phyloP scores from a whole-genome alignment of 2,329 filamentous ascomycete species.

The Aspergillus alliaceus region DNA sequence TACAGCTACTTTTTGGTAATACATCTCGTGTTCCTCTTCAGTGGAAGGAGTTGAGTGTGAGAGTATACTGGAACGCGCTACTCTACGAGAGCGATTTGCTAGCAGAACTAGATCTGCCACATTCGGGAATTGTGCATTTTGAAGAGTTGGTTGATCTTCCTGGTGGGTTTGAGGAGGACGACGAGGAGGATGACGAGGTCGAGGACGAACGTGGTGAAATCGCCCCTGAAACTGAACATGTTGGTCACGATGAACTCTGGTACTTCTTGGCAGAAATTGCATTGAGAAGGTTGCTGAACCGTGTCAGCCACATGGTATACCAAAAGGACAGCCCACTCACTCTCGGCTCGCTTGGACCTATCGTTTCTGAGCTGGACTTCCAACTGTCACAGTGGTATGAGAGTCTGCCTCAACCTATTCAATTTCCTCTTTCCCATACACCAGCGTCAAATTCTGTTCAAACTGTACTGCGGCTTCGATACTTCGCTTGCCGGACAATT shows the following conservation, averaged over 20 bases:
- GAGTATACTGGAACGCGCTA: slow-evolving; percentile 81
- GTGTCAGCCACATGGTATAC: slow-evolving; percentile 77
- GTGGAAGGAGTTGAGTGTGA: slow-evolving; percentile 70
- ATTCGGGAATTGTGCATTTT: slow-evolving; percentile 79
- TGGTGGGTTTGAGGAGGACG: slow-evolving; percentile 69
- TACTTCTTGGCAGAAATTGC: slow-evolving; percentile 85
- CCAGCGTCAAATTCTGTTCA: slow-evolving; percentile 72
- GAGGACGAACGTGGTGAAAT: slow-evolving; percentile 6
- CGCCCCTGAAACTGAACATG: slow-evolving; percentile 50
- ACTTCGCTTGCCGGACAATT: slow-evolving; percentile 82
- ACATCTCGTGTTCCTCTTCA: slow-evolving; percentile 69
- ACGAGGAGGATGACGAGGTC: slow-evolving; percentile 45
- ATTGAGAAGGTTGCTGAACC: slow-evolving; percentile 71
- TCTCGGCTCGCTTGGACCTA: slow-evolving; percentile 71
- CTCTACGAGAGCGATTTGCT: slow-evolving; percentile 79
- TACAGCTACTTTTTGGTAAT: slow-evolving; percentile 74
- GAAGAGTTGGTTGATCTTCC: slow-evolving; percentile 78
- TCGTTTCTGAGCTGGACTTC: slow-evolving; percentile 78
- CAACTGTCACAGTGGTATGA: slow-evolving; percentile 86
- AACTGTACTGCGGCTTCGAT: slow-evolving; percentile 74
- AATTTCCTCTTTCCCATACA: slow-evolving; percentile 71
- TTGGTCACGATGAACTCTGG: slow-evolving; percentile 76
- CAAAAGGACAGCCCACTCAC: slow-evolving; percentile 71
- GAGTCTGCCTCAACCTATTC: slow-evolving; percentile 69
- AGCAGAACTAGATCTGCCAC: slow-evolving; percentile 76